Conservation (phyloP, 2,329 filamentous ascomycete species). For the Hymenoscyphus fraxineus region DNA sequence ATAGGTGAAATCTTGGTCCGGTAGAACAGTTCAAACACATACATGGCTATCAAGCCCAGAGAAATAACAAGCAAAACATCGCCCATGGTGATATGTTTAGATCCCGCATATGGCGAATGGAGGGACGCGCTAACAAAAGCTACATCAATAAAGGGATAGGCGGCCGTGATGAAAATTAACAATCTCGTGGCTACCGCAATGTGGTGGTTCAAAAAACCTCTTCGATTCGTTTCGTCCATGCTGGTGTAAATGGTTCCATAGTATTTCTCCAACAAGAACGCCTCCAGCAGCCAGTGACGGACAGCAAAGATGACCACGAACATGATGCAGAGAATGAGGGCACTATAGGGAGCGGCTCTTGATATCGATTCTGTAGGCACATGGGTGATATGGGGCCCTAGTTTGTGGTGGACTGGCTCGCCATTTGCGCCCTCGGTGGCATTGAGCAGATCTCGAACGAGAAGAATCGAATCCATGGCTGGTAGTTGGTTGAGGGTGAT, state of each 20-base stretch:
- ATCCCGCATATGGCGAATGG: slow-evolving; percentile 32
- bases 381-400: slow-evolving; percentile 24
- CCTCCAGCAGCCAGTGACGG: slow-evolving; percentile 39
- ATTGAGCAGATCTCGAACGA: neutral
- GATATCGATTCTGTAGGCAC: slow-evolving; percentile 29
- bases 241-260: slow-evolving; percentile 37
- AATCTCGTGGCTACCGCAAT: slow-evolving; percentile 42
- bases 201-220: slow-evolving; percentile 45
- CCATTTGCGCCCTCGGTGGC: neutral
- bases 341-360: slow-evolving; percentile 27
- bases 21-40: slow-evolving; percentile 44
- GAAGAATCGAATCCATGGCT: neutral
- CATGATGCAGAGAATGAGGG: slow-evolving; percentile 30
- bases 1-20: slow-evolving; percentile 40
- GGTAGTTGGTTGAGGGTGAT: neutral
- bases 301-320: slow-evolving; percentile 30
- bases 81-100: slow-evolving; percentile 37
- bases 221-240: slow-evolving; percentile 37
- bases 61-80: slow-evolving; percentile 40
- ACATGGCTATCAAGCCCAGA: slow-evolving; percentile 44
- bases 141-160: slow-evolving; percentile 42
- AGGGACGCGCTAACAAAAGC: slow-evolving; percentile 36
- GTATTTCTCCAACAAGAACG: slow-evolving; percentile 35
- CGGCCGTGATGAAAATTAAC: slow-evolving; percentile 38
- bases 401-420: neutral